Conservation (phyloP, 1,284 basidiomycete species). For the Puccinia horiana region DNA sequence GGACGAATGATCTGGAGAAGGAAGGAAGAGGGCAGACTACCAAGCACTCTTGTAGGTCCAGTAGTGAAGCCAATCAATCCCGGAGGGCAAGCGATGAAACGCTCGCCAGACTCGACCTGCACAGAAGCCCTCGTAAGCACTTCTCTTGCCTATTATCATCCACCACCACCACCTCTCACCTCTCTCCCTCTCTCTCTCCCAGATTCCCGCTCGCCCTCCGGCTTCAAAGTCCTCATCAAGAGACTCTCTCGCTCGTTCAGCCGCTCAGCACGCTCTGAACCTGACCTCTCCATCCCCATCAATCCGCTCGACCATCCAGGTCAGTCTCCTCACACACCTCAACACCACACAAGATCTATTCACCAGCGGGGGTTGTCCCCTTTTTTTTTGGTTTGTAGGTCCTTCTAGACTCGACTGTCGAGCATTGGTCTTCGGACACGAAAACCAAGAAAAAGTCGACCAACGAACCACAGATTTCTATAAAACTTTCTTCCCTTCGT, state of each 20-base stretch:
- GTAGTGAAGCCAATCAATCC: not conserved
- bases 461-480: constrained; percentile 6
- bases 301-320: not conserved
- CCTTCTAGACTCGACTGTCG: not conserved
- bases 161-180: not conserved
- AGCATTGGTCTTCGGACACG: constrained; percentile 20
- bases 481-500: constrained; percentile 18
- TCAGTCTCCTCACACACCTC: not conserved
- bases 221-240: constrained; percentile 22
- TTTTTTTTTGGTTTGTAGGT: not conserved
- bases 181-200: not conserved
- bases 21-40: not conserved
- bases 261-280: not conserved
- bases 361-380: not conserved
- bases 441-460: constrained; percentile 8
- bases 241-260: not conserved
- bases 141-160: not conserved
- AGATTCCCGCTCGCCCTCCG: not conserved
- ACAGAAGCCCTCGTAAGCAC: not conserved
- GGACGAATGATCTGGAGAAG: not conserved
- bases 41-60: not conserved
- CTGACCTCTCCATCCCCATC: not conserved
- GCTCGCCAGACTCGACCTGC: too few relatives aligned
- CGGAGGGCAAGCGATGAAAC: too few relatives aligned
- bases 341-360: not conserved